Conservation (phyloP, 495 filamentous ascomycete genomes). For the Xylaria bambusicola region DNA sequence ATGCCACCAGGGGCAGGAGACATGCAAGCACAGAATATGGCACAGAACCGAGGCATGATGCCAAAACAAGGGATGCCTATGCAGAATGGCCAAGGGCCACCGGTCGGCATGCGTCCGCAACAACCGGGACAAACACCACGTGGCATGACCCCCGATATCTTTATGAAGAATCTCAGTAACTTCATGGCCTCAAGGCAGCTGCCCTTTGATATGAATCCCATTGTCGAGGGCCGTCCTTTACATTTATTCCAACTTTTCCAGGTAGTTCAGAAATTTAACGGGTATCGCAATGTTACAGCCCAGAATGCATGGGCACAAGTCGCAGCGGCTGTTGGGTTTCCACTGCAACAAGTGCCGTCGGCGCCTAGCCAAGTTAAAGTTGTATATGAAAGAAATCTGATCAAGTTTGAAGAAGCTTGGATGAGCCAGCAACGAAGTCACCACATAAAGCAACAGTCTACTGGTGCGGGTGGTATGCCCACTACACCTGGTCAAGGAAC, state of each 20-base stretch:
- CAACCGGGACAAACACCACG: constrained; percentile 33
- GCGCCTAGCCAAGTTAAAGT: constrained; percentile 68
- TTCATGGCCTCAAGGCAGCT: constrained; percentile 73
- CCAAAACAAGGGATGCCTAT: constrained; percentile 47
- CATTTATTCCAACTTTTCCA: constrained; percentile 75
- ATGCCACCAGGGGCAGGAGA: constrained; percentile 49
- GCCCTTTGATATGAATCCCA: constrained; percentile 69
- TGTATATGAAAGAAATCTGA: constrained; percentile 73
- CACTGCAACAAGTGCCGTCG: constrained; percentile 62
- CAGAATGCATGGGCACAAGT: constrained; percentile 72
- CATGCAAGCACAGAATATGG: constrained; percentile 45
- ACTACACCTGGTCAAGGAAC: constrained; percentile 41
- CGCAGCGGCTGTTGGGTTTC: constrained; percentile 66
- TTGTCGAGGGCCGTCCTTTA: constrained; percentile 68
- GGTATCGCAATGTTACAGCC: constrained; percentile 70
- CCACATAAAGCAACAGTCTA: constrained; percentile 55
- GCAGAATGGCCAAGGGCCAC: constrained; percentile 50
- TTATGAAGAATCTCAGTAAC: constrained; percentile 68
- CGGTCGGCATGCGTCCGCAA: constrained; percentile 44
- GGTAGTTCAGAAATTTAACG: constrained; percentile 68
- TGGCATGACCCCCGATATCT: constrained; percentile 59
- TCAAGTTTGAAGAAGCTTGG: constrained; percentile 74
- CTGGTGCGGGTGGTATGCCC: constrained; percentile 42
- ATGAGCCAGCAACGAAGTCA: constrained; percentile 60
- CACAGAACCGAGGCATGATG: constrained; percentile 51